Conservation (phyloP, 805 yeast genomes). For the Saturnispora gosingensis region DNA sequence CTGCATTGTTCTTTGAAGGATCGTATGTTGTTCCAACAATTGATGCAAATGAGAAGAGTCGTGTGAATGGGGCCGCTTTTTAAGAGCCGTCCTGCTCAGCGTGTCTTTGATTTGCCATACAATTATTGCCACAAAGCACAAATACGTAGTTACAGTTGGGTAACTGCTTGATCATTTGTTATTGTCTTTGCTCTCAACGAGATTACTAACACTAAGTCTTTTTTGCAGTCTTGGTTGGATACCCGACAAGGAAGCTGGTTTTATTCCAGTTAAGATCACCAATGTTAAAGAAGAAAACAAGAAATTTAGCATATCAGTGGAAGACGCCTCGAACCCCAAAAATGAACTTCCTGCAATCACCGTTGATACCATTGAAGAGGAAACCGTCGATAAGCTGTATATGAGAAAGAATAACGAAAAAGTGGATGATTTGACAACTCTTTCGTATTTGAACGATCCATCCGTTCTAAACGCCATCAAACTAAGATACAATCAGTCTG, state of each 20-base stretch:
- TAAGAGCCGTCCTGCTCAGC: background rate
- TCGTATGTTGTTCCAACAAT: conserved; percentile 1
- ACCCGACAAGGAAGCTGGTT: conserved; percentile 63
- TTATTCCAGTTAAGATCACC: conserved; percentile 62
- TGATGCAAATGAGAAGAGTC: background rate
- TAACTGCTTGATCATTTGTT: background rate
- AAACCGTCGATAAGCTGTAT: conserved; percentile 57
- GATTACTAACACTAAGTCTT: conserved; percentile 2
- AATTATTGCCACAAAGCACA: background rate
- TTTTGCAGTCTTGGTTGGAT: conserved; percentile 63
- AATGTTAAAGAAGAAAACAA: conserved; percentile 32
- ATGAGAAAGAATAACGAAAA: conserved; percentile 90
- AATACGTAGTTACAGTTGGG: background rate
- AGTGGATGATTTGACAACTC: conserved; percentile 86
- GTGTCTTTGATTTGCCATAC: background rate
- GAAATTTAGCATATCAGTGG: conserved; percentile 42
- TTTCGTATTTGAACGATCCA: conserved; percentile 91
- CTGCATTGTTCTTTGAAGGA: conserved; percentile 8
- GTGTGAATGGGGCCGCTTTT: background rate
- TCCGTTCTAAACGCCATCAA: conserved; percentile 92
- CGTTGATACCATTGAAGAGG: conserved; percentile 39
- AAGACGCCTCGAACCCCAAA: conserved; percentile 39
- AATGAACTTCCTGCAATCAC: conserved; percentile 36
- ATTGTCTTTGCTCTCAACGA: conserved; percentile 10
- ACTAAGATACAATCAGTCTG: conserved; percentile 79